phyloP scores from a whole-genome alignment of 176 grass and related monocot species.

The Hordeum vulgare region MorexV3_pseudomolecules_assembly NC_058524.1:223615176-223615675 shows the following conservation, averaged over 20 bases:
- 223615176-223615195: slow-evolving; percentile 78
- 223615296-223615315: neutral
- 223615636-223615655: neutral
- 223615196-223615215: slow-evolving; percentile 38
- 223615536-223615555: slow-evolving; percentile 1
- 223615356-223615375: slow-evolving; percentile 96
- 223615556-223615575: neutral
- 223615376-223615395: slow-evolving; percentile 81
- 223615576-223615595: slow-evolving; percentile 8
- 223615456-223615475: slow-evolving; percentile 93
- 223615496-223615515: slow-evolving; percentile 89
- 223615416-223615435: slow-evolving; percentile 96
- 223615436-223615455: slow-evolving; percentile 82
- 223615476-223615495: slow-evolving; percentile 95
- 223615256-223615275: slow-evolving; percentile 12
- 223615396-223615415: slow-evolving; percentile 76
- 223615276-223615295: neutral
- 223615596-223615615: neutral
- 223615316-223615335: neutral
- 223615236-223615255: neutral
- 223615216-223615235: neutral
- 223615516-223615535: slow-evolving; percentile 7
- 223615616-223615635: slow-evolving; percentile 11
- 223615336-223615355: slow-evolving; percentile 76
- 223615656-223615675: neutral